Conservation (phyloP, 176 grass and related monocot genomes). For the Musa troglodytarum region DNA sequence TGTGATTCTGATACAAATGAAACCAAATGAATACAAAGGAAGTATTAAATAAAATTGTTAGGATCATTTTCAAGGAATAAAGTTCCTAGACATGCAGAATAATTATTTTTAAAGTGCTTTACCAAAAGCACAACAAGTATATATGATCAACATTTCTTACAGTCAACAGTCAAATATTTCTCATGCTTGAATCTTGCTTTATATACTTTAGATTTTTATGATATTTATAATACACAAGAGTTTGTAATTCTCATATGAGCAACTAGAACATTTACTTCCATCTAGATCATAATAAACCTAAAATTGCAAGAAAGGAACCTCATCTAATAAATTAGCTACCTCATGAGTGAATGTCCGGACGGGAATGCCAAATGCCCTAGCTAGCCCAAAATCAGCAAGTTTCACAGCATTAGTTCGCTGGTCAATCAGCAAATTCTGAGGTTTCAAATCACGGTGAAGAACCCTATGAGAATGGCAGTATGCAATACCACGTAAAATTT, state of each 20-base stretch:
- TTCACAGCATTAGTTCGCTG: neutral
- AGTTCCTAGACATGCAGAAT: neutral
- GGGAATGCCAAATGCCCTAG: constrained; percentile 3
- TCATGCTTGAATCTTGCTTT: neutral
- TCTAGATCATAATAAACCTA: neutral
- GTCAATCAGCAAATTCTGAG: constrained; percentile 14
- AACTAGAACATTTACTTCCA: no score
- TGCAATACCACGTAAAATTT: constrained; percentile 69
- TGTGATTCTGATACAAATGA: no score
- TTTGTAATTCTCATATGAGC: neutral
- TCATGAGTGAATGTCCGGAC: constrained; percentile 7
- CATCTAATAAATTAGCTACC: neutral
- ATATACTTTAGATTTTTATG: neutral
- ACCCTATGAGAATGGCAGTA: constrained; percentile 93
- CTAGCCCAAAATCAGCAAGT: constrained; percentile 3
- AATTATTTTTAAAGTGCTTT: neutral
- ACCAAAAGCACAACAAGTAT: neutral
- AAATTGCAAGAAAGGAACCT: neutral
- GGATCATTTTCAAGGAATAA: neutral
- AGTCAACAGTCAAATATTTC: neutral
- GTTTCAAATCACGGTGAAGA: constrained; percentile 46
- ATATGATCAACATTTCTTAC: neutral
- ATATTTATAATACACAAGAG: neutral
- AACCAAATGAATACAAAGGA: neutral
- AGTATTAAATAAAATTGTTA: neutral